These are phyloP conservation scores for Didymella pinodella DNA, from an alignment of 2,329 filamentous ascomycete species.

Conservation along the genomic window DNA sequence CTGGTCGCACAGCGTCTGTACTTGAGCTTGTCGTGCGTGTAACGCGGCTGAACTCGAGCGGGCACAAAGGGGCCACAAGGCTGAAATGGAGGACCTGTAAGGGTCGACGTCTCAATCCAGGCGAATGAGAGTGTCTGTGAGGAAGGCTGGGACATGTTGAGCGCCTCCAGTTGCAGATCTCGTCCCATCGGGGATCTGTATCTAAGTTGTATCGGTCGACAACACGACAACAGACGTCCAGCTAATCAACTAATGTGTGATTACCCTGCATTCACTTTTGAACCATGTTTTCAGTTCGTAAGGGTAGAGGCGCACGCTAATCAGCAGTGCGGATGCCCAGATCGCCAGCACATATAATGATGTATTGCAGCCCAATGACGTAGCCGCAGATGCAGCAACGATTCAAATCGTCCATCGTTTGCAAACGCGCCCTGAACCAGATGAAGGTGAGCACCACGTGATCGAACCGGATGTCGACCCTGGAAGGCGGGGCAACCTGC, in stretches of 20 bases:
- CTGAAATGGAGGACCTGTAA: conserved; percentile 22
- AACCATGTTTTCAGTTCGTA: background rate
- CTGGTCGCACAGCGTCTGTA: conserved; percentile 16
- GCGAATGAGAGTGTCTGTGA: conserved; percentile 15
- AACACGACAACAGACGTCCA: background rate
- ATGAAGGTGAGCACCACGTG: conserved; percentile 31
- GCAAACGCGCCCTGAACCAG: conserved; percentile 6
- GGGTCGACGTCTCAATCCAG: conserved; percentile 5
- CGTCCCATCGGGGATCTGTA: conserved; percentile 4
- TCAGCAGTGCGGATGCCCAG: background rate
- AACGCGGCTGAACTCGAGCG: conserved; percentile 16
- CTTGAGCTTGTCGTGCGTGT: conserved; percentile 25
- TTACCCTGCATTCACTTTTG: background rate
- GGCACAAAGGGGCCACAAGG: conserved; percentile 23
- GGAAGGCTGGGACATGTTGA: conserved; percentile 6
- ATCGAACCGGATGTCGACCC: conserved; percentile 14
- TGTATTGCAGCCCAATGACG: conserved; percentile 13
- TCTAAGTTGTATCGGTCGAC: background rate
- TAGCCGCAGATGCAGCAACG: background rate
- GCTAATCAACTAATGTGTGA: background rate
- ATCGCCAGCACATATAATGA: background rate
- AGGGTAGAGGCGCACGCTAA: background rate
- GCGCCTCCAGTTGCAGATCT: conserved; percentile 13
- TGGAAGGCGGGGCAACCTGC: conserved; percentile 27
- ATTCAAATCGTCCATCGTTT: background rate